Evolutionary conservation across 78 protist species (phyloP), one percentile per base, ranked within the genome.

Genomic region (Anaeramoeba ignava): DNA sequence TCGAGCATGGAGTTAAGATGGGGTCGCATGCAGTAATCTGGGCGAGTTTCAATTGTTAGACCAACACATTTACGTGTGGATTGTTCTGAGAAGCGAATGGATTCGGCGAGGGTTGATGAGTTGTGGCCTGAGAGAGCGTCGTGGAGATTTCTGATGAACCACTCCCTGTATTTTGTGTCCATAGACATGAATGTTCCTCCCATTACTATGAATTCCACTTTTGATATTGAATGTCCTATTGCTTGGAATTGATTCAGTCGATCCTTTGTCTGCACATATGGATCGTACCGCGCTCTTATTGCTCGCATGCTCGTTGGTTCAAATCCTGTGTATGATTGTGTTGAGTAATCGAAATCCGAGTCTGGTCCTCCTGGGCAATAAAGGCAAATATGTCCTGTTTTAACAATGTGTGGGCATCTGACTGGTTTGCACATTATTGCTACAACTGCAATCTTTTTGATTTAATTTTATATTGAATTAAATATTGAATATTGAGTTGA

Each of bases 221-320:
- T 94, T 84, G 93, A 96, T 17, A 90, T 92, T 78, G 80, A 41
- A 81, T 96, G 98, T 2, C 98, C 98, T 12, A 96, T 89, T 3
- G 93, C 39, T 68, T 84, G 79, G 33, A 96, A 86, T 86, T 96
- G 98, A 33, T 92, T 96, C 37, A 94, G 54, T 33, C 98, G 88
- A 68, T 81, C 36, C 40, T 88, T 81, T 8, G 95, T 85, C 83
- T 96, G 98, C 40, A 91, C 38, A 83, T 79, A 89, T 40, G 98
- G 97, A 87, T 94, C 82, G 89, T 96, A 96, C 41, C 98, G 84
- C 2, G 97, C 97, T 23, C 96, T 87, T 78, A 96, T 94, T 31
- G 98, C 98, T 0, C 98, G 87, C 98, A 96, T 96, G 31, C 91
- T 83, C 54, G 98, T 96, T 80, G 98, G 98, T 88, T 96, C 98